Conservation (phyloP, 805 yeast species). For the Komagataella ulmi region DNA sequence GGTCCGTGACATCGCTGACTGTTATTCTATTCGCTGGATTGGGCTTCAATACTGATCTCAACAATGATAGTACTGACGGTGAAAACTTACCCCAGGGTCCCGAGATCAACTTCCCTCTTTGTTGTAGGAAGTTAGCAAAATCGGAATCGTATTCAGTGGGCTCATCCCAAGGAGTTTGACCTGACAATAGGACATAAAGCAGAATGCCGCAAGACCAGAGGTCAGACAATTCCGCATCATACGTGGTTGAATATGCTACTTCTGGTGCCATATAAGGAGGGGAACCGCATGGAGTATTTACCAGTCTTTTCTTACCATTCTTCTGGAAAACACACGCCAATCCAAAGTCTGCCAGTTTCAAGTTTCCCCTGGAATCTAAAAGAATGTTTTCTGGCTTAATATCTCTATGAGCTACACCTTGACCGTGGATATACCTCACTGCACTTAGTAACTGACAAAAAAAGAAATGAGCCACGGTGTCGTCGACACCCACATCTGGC, state of each 20-base stretch:
- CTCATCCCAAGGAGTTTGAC: conserved; percentile 63
- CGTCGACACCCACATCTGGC: conserved; percentile 59
- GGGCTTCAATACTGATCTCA: conserved; percentile 38
- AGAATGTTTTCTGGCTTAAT: conserved; percentile 60
- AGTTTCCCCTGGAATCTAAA: conserved; percentile 47
- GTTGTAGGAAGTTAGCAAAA: conserved; percentile 23
- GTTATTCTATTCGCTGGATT: conserved; percentile 30
- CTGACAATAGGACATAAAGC: conserved; percentile 46
- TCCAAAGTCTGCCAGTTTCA: conserved; percentile 71
- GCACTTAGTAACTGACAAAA: conserved; percentile 55
- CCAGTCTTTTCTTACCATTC: conserved; percentile 29
- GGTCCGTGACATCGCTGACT: conserved; percentile 26
- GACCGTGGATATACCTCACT: conserved; percentile 41
- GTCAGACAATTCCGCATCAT: conserved; percentile 46
- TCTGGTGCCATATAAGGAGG: conserved; percentile 80
- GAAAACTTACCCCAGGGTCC: conserved; percentile 47
- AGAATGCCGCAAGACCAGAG: conserved; percentile 63
- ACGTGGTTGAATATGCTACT: conserved; percentile 29
- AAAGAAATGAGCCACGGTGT: conserved; percentile 54
- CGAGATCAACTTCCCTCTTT: conserved; percentile 29
- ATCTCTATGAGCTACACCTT: conserved; percentile 58
- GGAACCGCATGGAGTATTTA: conserved; percentile 50
- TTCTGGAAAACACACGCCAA: conserved; percentile 48
- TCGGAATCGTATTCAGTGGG: conserved; percentile 41
- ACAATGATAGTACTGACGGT: conserved; percentile 31